Evolutionary conservation across 257 asterid genomes (phyloP).

Genomic region (Gentiana straminea): DNA sequence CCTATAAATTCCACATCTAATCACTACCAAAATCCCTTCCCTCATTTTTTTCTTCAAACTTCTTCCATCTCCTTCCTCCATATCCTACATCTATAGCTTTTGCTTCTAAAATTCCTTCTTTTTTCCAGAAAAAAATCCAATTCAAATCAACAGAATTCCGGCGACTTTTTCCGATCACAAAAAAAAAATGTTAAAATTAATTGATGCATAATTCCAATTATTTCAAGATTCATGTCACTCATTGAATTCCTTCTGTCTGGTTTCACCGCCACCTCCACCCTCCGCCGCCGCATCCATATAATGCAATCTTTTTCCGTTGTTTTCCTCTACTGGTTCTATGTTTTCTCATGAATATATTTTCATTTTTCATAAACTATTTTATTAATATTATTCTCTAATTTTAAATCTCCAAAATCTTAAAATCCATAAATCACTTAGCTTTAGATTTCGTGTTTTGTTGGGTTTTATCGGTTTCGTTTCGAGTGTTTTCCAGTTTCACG

Average conservation of each 20-base stretch:
- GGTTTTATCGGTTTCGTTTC: background rate
- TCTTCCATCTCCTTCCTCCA: background rate
- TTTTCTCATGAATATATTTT: slow-evolving; percentile 17
- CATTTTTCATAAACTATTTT: background rate
- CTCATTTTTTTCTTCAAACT: background rate
- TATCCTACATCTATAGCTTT: background rate
- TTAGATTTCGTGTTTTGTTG: background rate
- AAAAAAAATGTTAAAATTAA: background rate
- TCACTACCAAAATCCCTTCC: slow-evolving; percentile 8
- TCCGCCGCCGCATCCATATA: slow-evolving; percentile 32
- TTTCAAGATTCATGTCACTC: slow-evolving; percentile 22
- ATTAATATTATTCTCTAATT: background rate
- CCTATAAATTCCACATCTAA: slow-evolving; percentile 14
- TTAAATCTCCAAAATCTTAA: background rate
- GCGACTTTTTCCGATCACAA: background rate
- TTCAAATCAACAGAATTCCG: background rate
- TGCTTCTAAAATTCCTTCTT: background rate
- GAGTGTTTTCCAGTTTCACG: too few species aligned
- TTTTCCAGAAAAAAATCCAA: background rate
- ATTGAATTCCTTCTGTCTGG: slow-evolving; percentile 32
- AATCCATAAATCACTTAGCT: background rate
- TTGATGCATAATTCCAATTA: slow-evolving; percentile 9
- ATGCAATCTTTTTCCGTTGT: slow-evolving; percentile 35
- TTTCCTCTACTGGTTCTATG: slow-evolving; percentile 39
- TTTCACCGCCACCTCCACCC: slow-evolving; percentile 24